Evolutionary conservation across 192 early-diverging fungal species (phyloP).

Genomic region (Coemansia sp.): DNA sequence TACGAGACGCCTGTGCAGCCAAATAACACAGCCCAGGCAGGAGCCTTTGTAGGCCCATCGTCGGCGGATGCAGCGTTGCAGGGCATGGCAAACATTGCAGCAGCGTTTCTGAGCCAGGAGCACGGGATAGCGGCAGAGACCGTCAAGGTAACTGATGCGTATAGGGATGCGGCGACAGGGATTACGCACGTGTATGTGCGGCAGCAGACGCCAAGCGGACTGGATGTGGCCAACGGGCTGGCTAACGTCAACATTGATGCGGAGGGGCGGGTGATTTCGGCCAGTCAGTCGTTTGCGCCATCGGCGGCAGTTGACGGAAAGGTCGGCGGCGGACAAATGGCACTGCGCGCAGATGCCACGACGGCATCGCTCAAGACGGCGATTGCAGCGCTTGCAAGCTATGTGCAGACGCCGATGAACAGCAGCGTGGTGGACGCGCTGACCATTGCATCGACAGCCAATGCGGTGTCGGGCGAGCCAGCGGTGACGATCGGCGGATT

Average conservation of each 20-base stretch:
- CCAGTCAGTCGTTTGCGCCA: constrained; percentile 65
- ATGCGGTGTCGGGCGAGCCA: background rate
- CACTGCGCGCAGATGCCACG: background rate
- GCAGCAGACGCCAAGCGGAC: constrained; percentile 63
- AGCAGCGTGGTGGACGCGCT: background rate
- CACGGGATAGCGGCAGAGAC: constrained; percentile 7
- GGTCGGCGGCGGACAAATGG: too few relatives aligned
- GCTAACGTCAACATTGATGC: constrained; percentile 79
- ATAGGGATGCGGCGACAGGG: constrained; percentile 68
- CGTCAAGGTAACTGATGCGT: constrained; percentile 62
- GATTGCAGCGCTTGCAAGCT: constrained; percentile 1
- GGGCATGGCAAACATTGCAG: background rate
- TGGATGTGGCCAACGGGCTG: constrained; percentile 79
- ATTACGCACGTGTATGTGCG: constrained; percentile 87
- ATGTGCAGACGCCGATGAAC: background rate
- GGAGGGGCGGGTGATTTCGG: constrained; percentile 66
- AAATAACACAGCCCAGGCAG: background rate
- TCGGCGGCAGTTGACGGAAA: background rate
- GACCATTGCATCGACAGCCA: background rate
- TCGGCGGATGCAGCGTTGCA: background rate
- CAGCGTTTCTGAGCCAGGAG: constrained; percentile 16
- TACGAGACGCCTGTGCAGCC: constrained; percentile 14
- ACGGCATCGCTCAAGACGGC: background rate
- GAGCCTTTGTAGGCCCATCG: constrained; percentile 5
- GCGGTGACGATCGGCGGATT: constrained; percentile 1